Conservation (phyloP, 2,329 filamentous ascomycete species). For the Dichotomopilus funicola region DNA sequence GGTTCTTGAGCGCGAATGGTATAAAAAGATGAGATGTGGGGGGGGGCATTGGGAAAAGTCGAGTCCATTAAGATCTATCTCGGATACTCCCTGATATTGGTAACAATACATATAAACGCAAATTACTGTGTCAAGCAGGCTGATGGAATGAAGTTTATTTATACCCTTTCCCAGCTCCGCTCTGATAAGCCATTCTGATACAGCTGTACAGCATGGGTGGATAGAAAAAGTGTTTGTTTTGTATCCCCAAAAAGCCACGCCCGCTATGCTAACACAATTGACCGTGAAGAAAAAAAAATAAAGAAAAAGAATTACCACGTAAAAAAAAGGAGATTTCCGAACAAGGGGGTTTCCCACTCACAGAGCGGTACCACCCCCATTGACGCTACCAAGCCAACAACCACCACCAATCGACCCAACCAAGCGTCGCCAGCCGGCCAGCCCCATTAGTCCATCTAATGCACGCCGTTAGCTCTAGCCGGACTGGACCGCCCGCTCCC, state of each 20-base stretch:
- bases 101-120: too few species aligned
- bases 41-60: too few species aligned
- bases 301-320: neutral
- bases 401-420: neutral
- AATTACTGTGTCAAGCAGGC: too few species aligned
- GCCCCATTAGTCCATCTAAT: neutral
- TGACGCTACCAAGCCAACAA: neutral
- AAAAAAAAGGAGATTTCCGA: neutral
- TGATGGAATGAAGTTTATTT: neutral
- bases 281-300: slow-evolving; percentile 12
- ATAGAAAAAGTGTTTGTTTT: neutral
- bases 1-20: too few species aligned
- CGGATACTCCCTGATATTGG: too few species aligned
- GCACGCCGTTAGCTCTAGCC: slow-evolving; percentile 22
- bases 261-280: slow-evolving; percentile 17
- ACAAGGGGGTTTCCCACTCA: neutral
- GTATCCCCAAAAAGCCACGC: slow-evolving; percentile 7
- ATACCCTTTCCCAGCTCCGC: neutral
- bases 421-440: too few species aligned
- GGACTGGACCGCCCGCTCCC: slow-evolving; percentile 29
- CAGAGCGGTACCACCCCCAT: neutral
- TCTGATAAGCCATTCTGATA: too few species aligned
- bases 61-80: too few species aligned
- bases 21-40: too few species aligned
- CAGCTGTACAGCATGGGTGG: neutral